These are phyloP conservation scores for Elsinoe australis DNA, from an alignment of 2,329 filamentous ascomycete species.

Conservation along the genomic window DNA sequence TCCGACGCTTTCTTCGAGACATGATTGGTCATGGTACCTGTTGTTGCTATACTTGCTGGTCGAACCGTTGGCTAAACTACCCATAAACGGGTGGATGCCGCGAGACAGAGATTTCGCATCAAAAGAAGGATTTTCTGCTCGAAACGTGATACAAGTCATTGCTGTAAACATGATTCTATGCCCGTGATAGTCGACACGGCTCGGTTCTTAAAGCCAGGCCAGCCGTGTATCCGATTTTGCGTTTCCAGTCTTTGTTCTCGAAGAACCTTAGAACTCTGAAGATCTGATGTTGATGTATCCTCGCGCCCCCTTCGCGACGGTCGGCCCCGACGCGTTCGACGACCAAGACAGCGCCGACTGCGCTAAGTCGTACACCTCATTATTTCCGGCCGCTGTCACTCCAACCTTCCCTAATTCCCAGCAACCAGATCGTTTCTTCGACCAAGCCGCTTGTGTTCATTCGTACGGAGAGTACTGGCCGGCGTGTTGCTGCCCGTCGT, in stretches of 20 bases:
- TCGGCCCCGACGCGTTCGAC: conserved; percentile 11
- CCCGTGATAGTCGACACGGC: no score
- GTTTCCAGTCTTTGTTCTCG: background rate
- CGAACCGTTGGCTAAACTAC: no score
- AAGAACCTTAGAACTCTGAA: background rate
- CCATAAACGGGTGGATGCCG: background rate
- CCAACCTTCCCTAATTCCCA: conserved; percentile 14
- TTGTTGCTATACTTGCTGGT: background rate
- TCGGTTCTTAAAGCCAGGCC: conserved; percentile 8
- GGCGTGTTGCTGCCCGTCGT: conserved; percentile 12
- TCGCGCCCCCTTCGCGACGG: conserved; percentile 1
- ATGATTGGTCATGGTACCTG: background rate
- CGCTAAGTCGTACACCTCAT: conserved; percentile 9
- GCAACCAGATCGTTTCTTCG: conserved; percentile 4
- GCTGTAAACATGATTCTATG: no score
- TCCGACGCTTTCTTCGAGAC: background rate
- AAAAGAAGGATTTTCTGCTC: background rate
- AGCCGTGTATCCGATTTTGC: conserved; percentile 1
- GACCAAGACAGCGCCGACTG: conserved; percentile 13
- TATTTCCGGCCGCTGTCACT: conserved; percentile 2
- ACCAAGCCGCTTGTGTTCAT: conserved; percentile 12
- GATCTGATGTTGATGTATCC: conserved; percentile 7
- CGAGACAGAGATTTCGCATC: conserved; percentile 1
- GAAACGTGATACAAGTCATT: no score
- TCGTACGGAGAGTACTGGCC: conserved; percentile 12